Conservation (phyloP, 331 rosid genomes). For the Arachis monticola region DNA sequence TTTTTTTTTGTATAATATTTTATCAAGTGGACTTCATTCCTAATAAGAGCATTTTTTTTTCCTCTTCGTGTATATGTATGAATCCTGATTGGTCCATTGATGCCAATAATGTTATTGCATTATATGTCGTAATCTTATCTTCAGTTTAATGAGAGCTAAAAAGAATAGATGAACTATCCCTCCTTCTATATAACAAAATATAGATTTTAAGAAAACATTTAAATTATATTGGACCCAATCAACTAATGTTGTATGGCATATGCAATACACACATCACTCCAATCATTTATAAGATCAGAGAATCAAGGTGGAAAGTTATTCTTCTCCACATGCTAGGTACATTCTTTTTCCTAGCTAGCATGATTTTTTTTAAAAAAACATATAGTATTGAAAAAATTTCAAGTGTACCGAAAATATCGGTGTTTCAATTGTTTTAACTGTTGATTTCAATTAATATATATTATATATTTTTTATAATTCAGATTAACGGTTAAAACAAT, state of each 20-base stretch:
- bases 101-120: slow-evolving; percentile 14
- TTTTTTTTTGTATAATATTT: no score
- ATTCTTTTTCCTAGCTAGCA: slow-evolving; percentile 8
- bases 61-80: no score
- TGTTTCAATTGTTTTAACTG: no score
- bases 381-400: no score
- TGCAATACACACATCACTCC: slow-evolving; percentile 43
- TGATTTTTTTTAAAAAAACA: no score
- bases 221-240: slow-evolving; percentile 30
- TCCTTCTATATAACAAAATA: slow-evolving; percentile 2
- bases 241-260: slow-evolving; percentile 44
- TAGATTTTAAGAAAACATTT: slow-evolving; percentile 22
- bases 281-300: slow-evolving; percentile 43
- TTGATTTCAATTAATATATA: no score
- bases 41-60: no score
- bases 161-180: neutral
- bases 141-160: neutral
- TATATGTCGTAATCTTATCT: neutral
- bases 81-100: neutral
- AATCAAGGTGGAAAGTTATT: slow-evolving; percentile 35
- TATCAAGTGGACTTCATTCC: no score
- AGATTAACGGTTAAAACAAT: no score
- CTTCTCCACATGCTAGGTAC: slow-evolving; percentile 38
- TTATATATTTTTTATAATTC: no score
- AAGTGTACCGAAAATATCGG: no score